These are phyloP conservation scores for Gryganskiella cystojenkinii DNA, from an alignment of 192 early-diverging fungal species.

Conservation along the genomic window DNA sequence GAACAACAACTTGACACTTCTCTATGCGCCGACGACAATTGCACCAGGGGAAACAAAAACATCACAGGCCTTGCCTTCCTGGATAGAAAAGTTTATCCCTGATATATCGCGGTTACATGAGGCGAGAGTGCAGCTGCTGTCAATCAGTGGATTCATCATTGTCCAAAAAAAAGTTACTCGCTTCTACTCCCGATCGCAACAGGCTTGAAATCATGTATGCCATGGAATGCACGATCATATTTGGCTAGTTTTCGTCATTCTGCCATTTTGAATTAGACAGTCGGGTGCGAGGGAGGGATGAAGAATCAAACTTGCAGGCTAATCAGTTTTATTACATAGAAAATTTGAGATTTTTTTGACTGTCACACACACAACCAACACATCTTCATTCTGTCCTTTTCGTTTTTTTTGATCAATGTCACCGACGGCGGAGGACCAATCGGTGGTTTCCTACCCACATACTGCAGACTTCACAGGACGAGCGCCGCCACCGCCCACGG, in stretches of 20 bases:
- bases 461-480: constrained; percentile 21
- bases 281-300: constrained; percentile 11
- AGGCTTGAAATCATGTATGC: neutral
- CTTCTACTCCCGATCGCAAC: constrained; percentile 15
- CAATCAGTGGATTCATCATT: constrained; percentile 10
- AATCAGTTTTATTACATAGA: no score
- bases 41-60: no score
- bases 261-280: neutral
- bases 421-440: neutral
- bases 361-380: neutral
- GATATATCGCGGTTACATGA: neutral
- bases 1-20: no score
- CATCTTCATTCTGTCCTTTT: no score
- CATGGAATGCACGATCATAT: constrained; percentile 14
- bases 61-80: neutral
- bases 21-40: no score
- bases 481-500: constrained; percentile 29
- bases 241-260: constrained; percentile 36
- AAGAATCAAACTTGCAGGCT: neutral
- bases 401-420: constrained; percentile 12
- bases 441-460: constrained; percentile 18
- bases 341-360: no score
- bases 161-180: constrained; percentile 26
- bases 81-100: neutral
- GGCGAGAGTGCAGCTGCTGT: neutral